A percentile compares a stretch with the other conserved stretches of the same genome.
Evolutionary conservation across 2,329 filamentous ascomycete species (phyloP).

Genomic region (Karstenula rhodostoma): DNA sequence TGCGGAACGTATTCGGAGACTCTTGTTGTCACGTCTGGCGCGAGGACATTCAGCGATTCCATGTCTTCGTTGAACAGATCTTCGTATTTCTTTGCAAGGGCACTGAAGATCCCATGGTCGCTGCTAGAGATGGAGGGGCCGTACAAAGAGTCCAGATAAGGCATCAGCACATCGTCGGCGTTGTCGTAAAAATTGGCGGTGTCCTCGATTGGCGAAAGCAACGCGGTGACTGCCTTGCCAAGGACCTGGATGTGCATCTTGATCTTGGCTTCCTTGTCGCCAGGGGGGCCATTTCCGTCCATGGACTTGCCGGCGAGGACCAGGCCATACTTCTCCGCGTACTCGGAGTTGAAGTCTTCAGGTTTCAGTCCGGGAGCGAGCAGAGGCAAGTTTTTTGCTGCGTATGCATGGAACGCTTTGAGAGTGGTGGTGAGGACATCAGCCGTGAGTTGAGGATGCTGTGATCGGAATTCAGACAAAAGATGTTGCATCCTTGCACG

Average conservation of each 20-base stretch:
- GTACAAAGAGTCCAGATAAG: constrained; percentile 76
- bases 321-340: constrained; percentile 61
- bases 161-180: constrained; percentile 75
- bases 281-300: constrained; percentile 63
- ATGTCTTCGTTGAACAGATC: constrained; percentile 89
- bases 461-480: constrained; percentile 71
- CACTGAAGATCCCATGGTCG: constrained; percentile 81
- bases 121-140: constrained; percentile 65
- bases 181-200: constrained; percentile 63
- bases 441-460: constrained; percentile 53
- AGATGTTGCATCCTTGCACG: constrained; percentile 79
- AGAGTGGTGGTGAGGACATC: constrained; percentile 60
- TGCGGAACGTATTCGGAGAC: constrained; percentile 93
- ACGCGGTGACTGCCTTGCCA: constrained; percentile 61
- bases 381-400: constrained; percentile 72
- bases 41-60: constrained; percentile 82
- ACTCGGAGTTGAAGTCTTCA: constrained; percentile 57
- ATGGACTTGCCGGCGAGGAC: constrained; percentile 64
- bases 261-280: constrained; percentile 83
- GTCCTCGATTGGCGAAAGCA: constrained; percentile 47
- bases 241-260: constrained; percentile 85
- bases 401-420: constrained; percentile 63
- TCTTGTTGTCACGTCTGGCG: constrained; percentile 81
- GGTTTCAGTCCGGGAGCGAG: constrained; percentile 56
- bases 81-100: constrained; percentile 86